Conservation (phyloP, 768 basidiomycete genomes). For the Galerina marginata region DNA sequence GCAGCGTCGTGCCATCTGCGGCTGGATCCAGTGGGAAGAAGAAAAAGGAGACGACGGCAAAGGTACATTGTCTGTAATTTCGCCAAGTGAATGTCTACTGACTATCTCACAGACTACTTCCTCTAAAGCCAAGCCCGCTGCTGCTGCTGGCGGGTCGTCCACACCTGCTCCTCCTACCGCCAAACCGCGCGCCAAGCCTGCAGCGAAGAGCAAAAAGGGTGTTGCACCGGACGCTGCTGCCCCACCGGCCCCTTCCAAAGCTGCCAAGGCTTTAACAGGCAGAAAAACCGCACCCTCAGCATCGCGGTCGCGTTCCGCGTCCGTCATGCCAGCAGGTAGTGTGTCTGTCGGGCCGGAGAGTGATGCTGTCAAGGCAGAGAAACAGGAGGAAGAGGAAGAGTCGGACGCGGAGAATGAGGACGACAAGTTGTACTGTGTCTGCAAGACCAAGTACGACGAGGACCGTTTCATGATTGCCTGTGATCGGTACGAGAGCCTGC, state of each 20-base stretch:
- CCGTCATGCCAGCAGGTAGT: conserved; percentile 59
- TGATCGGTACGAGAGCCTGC: conserved; percentile 65
- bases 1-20: conserved; percentile 17
- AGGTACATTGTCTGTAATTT: conserved; percentile 33
- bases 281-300: conserved; percentile 39
- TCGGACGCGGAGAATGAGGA: conserved; percentile 52
- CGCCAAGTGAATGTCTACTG: neutral
- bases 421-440: conserved; percentile 86
- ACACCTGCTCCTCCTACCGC: conserved; percentile 6
- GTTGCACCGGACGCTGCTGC: conserved; percentile 27
- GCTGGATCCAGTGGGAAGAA: conserved; percentile 35
- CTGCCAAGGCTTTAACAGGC: conserved; percentile 25
- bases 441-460: conserved; percentile 86
- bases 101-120: conserved; percentile 7
- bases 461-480: conserved; percentile 93
- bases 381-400: conserved; percentile 55
- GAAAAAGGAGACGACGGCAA: conserved; percentile 46
- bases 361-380: conserved; percentile 41
- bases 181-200: conserved; percentile 16
- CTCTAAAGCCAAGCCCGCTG: conserved; percentile 24
- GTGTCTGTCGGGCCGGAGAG: conserved; percentile 39
- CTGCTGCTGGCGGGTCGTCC: conserved; percentile 15
- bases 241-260: conserved; percentile 1
- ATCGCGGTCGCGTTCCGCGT: conserved; percentile 73
- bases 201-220: conserved; percentile 27